These are phyloP conservation scores for Pichia sp. DNA, from an alignment of 1,139 yeast species.

Conservation along the genomic window DNA sequence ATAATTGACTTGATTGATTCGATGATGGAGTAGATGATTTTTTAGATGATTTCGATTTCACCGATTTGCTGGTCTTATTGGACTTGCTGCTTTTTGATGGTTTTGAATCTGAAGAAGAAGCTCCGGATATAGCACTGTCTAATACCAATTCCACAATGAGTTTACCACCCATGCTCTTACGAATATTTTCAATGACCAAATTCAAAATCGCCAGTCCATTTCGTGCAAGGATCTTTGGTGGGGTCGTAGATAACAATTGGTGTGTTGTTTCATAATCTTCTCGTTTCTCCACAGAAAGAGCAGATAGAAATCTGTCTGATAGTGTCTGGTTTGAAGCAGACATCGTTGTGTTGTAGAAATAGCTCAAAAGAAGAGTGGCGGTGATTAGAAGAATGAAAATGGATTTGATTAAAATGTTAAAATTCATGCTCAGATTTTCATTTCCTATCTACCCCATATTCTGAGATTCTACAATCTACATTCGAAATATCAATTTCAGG, in stretches of 20 bases:
- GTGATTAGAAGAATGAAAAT: background rate
- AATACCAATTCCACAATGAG: constrained; percentile 61
- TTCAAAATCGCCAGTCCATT: constrained; percentile 78
- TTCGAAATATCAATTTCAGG: no score
- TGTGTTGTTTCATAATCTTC: constrained; percentile 60
- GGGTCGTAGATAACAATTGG: constrained; percentile 45
- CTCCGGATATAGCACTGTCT: constrained; percentile 41
- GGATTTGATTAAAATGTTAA: no score
- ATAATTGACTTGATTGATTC: background rate
- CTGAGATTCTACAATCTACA: background rate
- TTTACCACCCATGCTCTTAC: constrained; percentile 84
- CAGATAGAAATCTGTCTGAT: constrained; percentile 46
- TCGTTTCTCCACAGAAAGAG: constrained; percentile 54
- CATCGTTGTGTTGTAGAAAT: background rate
- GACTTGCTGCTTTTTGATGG: constrained; percentile 8
- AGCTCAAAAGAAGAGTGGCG: background rate
- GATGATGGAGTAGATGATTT: background rate
- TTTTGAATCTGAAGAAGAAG: constrained; percentile 14
- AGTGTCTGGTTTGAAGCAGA: constrained; percentile 26
- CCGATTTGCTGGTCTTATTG: constrained; percentile 3
- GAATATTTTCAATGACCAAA: constrained; percentile 53
- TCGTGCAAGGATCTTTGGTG: constrained; percentile 64
- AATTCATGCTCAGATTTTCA: no score
- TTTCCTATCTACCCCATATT: no score
- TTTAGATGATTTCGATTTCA: constrained; percentile 3